These are phyloP conservation scores for Lentinus brumalis DNA, from an alignment of 768 basidiomycete species.

Conservation along the genomic window DNA sequence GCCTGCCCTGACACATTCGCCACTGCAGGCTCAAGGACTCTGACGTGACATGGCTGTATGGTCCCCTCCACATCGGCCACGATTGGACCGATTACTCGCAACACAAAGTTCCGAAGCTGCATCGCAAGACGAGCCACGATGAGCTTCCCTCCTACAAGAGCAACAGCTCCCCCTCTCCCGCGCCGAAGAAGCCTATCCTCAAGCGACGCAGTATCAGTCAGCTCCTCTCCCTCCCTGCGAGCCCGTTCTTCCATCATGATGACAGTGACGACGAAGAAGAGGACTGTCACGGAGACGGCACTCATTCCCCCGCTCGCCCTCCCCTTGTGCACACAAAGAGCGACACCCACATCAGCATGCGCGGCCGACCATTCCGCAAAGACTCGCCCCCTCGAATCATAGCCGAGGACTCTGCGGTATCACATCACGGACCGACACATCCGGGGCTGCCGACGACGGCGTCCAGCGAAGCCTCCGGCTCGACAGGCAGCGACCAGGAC, in stretches of 20 bases:
- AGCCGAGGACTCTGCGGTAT: constrained; percentile 28
- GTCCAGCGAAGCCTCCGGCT: constrained; percentile 32
- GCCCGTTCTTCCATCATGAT: constrained; percentile 21
- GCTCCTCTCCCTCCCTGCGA: constrained; percentile 53
- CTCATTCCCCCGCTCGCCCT: constrained; percentile 45
- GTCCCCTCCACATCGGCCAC: constrained; percentile 90
- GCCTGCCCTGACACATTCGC: too few relatives aligned
- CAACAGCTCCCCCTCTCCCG: constrained; percentile 12
- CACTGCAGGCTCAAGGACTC: constrained; percentile 91
- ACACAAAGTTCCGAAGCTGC: constrained; percentile 42
- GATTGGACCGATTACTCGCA: constrained; percentile 75
- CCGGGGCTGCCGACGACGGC: constrained; percentile 8
- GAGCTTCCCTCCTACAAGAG: constrained; percentile 34
- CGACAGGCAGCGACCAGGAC: constrained; percentile 36
- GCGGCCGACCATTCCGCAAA: constrained; percentile 54
- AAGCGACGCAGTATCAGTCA: constrained; percentile 94
- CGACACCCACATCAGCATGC: constrained; percentile 69
- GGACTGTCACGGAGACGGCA: background rate
- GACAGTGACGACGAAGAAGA: constrained; percentile 4
- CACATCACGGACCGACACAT: background rate
- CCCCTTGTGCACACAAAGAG: constrained; percentile 80
- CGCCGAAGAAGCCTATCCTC: constrained; percentile 79
- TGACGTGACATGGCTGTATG: constrained; percentile 99
- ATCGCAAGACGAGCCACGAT: constrained; percentile 42
- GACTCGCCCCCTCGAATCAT: constrained; percentile 72